Base-by-base conservation (phyloP, 2,329 filamentous ascomycete species). In the Talaromyces sp. region DNA sequence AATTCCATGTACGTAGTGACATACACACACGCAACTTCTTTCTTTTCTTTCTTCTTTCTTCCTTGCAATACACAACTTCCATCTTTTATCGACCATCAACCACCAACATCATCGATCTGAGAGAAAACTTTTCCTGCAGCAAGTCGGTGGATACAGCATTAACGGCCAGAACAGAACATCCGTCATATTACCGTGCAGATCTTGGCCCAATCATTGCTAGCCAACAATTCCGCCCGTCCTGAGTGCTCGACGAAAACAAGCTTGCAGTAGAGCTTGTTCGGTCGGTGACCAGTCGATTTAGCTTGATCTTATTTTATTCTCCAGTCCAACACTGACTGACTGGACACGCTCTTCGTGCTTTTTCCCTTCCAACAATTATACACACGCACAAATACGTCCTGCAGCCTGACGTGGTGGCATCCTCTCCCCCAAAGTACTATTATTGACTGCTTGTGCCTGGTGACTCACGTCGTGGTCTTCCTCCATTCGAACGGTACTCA, bases 351-450 rank as follows among this genome's bases (percentile, higher is more conserved):
- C 50, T 39, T 19, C 31, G 51, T 54, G 33, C 37, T 43, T 36
- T 53, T 33, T 53, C n/a, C 45, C 28, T 22, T 28, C 35, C 33
- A 39, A 31, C 37, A 43, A 43, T 21, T 43, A 28, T 35, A 25
- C 15, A 31, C 31, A 37, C 50, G 17, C 43, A 55, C 52, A 59
- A 59, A 55, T 59, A 59, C 22, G 13, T 31, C 17, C 25, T 52
- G 57, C 57, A 59, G 35, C 57, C 52, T 40, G 43, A 59, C 57
- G 57, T 54, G 57, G 40, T 53, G n/a, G 21, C 13, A 25, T 46
- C 28, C 40, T 37, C 41, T 17, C 33, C 31, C 19, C 31, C 31
- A 50, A 19, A 36, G 15, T 45, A 22, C 17, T 2, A 31, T 46
- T 31, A 46, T 46, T 22, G 43, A 46, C 43, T 46, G 25, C 25